Evolutionary conservation across 2,329 filamentous ascomycete species (phyloP), one percentile per base, ranked within the genome.

Genomic region (Lachnellula cervina): DNA sequence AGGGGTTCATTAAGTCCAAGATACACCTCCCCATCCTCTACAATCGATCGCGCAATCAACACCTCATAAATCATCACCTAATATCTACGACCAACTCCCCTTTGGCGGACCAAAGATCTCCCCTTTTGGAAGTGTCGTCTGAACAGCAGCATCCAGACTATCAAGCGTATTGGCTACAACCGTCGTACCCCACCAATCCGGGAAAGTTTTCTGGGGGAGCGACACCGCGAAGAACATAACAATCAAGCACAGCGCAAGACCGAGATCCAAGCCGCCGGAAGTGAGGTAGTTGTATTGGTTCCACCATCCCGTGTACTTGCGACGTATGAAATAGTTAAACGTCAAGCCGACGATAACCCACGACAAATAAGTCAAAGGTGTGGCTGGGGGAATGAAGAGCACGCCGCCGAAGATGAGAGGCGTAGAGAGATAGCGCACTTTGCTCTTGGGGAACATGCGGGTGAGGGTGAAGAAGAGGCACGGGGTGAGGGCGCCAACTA

Each of bases 231-330:
- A 82, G 74, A 90, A 88, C 55, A 90, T 85, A 55, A 90, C 69
- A 37, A 90, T 78, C 0, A 85, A 86, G 35, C 79, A 80, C 19
- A 89, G 69, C 13, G 85, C 82, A 5, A 89, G 76, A 5, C 87
- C 87, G 49, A 80, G 81, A 69, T 90, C 87, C 38, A 90, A 73
- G 1, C 83, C 87, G 0, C 87, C 87, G 19, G 86, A 88, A 0
- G 85, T 82, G 66, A 89, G 78, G 68, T 89, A 90, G 74, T 90
- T 90, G 74, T 89, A 90, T 69, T 86, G 83, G 70, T 87, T 75
- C 87, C 87, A 90, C 87, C 87, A 90, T 35, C 84, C 86, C 4
- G 78, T 80, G 71, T 80, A 86, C 59, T 80, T 78, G 54, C 83
- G 77, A 67, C 82, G 81, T 67, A 89, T 80, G 62, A 77, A 83